Base-by-base conservation (phyloP, 2,329 filamentous ascomycete genomes). In the Apiospora sp. region DNA sequence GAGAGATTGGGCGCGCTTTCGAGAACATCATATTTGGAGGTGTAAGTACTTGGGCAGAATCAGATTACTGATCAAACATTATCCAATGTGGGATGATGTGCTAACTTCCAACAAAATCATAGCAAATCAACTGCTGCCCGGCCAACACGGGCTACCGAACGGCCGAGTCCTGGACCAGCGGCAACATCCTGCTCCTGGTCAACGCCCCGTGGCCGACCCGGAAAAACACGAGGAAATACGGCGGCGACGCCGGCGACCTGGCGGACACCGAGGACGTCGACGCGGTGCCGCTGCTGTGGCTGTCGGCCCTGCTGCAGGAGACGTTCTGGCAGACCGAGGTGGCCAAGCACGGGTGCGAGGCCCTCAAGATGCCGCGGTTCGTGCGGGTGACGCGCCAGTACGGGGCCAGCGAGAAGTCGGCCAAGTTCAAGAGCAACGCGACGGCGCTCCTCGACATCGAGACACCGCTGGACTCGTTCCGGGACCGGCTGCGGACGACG, bases 401-500 rank as follows among this genome's bases (percentile, higher is more conserved):
- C 54, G 12, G 10, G 8, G 1, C 2, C 2, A 41, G 1, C 30
- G 19, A 16, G 1, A n/a, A 5, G 4, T 3, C 16, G 1, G 16
- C 30, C 16, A 7, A n/a, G 30, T 13, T 19, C 19, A 14, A 14
- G 19, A 10, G 5, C 19, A n/a, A 10, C 19, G 19, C 46, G n/a
- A 6, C n/a, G 46, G 19, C 46, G 19, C 7, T 12, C n/a, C 46
- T 49, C 10, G 19, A 5, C 5, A 6, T 64, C 1, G 58, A 64
- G 19, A 41, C 58, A 4, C 58, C 58, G 19, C 30, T 64, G 19
- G 58, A 64, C 4, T 13, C 34, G 22, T 4, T 64, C 3, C n/a
- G 22, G 10, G 58, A 64, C 3, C 37, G 58, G 19, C 58, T 64
- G 19, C 12, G 34, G 34, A 64, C 58, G 19, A 64, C 58, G 7